Percentiles rank a stretch among this genome's conserved stretches.
phyloP scores from a whole-genome alignment of 169 alveolate species.

The Babesia sp. region DNA sequence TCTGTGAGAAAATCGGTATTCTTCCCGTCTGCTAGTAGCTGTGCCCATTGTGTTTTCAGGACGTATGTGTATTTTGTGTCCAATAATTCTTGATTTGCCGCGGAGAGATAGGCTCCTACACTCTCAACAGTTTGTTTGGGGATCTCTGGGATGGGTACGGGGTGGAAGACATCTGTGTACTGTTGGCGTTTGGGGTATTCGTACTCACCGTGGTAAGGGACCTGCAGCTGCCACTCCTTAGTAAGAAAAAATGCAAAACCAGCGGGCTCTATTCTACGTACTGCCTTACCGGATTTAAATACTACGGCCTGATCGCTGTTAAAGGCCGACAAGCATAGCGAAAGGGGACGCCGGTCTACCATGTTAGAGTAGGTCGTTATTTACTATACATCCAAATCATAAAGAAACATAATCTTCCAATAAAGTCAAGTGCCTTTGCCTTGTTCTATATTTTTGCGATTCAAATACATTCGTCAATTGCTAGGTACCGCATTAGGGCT shows the following conservation, averaged over 20 bases:
- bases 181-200: neutral
- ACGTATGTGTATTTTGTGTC: slow-evolving; percentile 6
- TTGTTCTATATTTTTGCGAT: neutral
- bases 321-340: slow-evolving; percentile 26
- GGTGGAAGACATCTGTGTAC: slow-evolving; percentile 8
- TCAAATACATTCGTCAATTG: neutral
- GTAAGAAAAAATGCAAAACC: slow-evolving; percentile 74
- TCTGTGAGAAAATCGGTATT: neutral
- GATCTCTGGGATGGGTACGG: neutral
- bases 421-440: neutral
- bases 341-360: slow-evolving; percentile 25
- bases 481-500: neutral
- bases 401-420: neutral
- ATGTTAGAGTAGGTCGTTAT: neutral
- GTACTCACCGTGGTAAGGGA: slow-evolving; percentile 30
- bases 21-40: slow-evolving; percentile 8
- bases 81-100: neutral
- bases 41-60: slow-evolving; percentile 46
- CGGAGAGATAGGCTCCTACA: neutral
- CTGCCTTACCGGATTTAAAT: slow-evolving; percentile 32
- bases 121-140: neutral
- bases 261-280: slow-evolving; percentile 66
- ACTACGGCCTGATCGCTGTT: slow-evolving; percentile 51
- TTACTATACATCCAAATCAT: neutral
- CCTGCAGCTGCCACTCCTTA: slow-evolving; percentile 63